phyloP scores from a whole-genome alignment of 2,329 filamentous ascomycete genomes.

The Nannizziopsis arthrosporioides region DNA sequence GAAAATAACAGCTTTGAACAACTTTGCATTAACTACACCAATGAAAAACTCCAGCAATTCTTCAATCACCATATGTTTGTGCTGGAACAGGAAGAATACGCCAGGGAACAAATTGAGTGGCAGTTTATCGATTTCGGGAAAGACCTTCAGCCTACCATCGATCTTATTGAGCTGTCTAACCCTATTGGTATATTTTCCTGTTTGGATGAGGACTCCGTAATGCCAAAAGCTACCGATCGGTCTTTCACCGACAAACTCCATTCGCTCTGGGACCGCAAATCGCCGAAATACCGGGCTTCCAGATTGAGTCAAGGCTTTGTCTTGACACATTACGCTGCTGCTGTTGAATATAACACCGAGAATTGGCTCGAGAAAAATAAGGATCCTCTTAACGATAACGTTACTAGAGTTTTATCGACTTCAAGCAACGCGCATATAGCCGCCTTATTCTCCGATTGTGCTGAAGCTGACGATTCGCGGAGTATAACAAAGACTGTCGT shows the following conservation, averaged over 20 bases:
- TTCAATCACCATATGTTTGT: slow-evolving; percentile 99
- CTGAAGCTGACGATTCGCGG: slow-evolving; percentile 62
- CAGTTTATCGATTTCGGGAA: slow-evolving; percentile 98
- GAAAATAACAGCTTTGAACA: slow-evolving; percentile 98
- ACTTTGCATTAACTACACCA: slow-evolving; percentile 98
- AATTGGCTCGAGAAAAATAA: slow-evolving; percentile 99
- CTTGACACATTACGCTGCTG: slow-evolving; percentile 91
- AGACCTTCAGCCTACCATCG: slow-evolving; percentile 92
- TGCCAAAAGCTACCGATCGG: slow-evolving; percentile 96
- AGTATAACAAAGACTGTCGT: slow-evolving; percentile 64
- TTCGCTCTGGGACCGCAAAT: slow-evolving; percentile 91
- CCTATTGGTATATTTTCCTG: slow-evolving; percentile 99
- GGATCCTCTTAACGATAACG: slow-evolving; percentile 91
- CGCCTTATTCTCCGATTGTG: slow-evolving; percentile 75
- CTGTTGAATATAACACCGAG: slow-evolving; percentile 91
- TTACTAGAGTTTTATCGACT: slow-evolving; percentile 73
- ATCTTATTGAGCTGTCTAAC: slow-evolving; percentile 89
- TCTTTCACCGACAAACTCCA: slow-evolving; percentile 98
- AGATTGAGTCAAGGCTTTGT: slow-evolving; percentile 85
- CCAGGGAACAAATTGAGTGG: slow-evolving; percentile 96
- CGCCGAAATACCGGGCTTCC: slow-evolving; percentile 79
- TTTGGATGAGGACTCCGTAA: slow-evolving; percentile 92
- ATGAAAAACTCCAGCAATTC: slow-evolving; percentile 97
- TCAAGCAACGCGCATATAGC: slow-evolving; percentile 78
- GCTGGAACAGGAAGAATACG: slow-evolving; percentile 95